These are phyloP conservation scores for Penstemon barbatus DNA, from an alignment of 257 asterid genomes.

Conservation along the genomic window DNA sequence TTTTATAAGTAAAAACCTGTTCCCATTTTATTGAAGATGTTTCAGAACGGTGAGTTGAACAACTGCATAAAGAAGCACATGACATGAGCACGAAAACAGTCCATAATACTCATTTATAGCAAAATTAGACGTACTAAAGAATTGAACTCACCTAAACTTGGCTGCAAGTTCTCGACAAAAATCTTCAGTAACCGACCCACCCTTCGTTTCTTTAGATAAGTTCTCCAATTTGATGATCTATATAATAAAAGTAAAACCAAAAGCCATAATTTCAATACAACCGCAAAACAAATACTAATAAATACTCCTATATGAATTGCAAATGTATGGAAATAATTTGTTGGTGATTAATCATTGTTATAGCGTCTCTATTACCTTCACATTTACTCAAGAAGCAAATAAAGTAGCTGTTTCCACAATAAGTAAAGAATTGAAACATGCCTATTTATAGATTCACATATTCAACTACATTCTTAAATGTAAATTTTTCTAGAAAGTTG, in stretches of 20 bases:
- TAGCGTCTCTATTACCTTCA: slow-evolving; percentile 2
- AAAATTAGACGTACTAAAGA: slow-evolving; percentile 7
- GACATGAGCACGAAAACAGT: slow-evolving; percentile 14
- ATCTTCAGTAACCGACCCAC: slow-evolving; percentile 36
- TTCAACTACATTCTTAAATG: slow-evolving; percentile 4
- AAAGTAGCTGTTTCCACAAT: not conserved
- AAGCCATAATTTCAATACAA: slow-evolving; percentile 14
- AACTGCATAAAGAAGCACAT: slow-evolving; percentile 43
- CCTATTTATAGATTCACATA: slow-evolving; percentile 13
- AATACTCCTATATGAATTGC: no score
- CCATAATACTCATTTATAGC: slow-evolving; percentile 7
- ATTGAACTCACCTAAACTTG: slow-evolving; percentile 63
- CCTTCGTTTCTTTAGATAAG: slow-evolving; percentile 45
- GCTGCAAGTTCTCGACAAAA: slow-evolving; percentile 60
- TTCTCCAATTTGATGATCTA: slow-evolving; percentile 66
- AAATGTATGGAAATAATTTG: not conserved
- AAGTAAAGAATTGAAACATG: not conserved
- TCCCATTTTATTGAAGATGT: slow-evolving; percentile 55
- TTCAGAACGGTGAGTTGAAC: slow-evolving; percentile 53
- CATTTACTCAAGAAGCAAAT: not conserved
- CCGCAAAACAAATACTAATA: slow-evolving; percentile 4
- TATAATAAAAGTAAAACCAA: slow-evolving; percentile 21
- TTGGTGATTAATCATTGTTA: slow-evolving; percentile 14
- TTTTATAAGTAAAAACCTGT: slow-evolving; percentile 52
- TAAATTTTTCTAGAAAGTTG: slow-evolving; percentile 4